Conservation (phyloP, 352 stramenopile genomes). For the Thraustochytrium striatum region DNA sequence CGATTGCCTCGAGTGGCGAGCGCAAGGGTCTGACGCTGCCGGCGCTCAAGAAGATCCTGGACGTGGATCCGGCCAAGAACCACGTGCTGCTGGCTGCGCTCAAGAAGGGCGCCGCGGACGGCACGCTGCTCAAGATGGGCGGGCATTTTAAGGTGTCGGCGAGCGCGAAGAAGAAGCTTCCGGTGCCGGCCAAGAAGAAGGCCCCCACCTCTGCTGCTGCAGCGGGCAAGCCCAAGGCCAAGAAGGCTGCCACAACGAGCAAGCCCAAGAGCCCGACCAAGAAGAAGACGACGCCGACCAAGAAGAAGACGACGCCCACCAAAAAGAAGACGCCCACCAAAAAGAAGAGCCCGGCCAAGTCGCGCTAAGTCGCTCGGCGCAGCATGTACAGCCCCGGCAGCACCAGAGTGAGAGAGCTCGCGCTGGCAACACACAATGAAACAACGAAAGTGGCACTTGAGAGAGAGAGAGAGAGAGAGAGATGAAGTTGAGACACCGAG, state of each 20-base stretch:
- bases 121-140: conserved; percentile 40
- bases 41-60: conserved; percentile 23
- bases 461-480: too few species aligned
- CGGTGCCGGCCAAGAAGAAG: conserved; percentile 36
- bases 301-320: not conserved
- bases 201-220: not conserved
- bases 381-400: too few species aligned
- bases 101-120: conserved; percentile 7
- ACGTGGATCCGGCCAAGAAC: conserved; percentile 32
- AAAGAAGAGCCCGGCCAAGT: not conserved
- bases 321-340: not conserved
- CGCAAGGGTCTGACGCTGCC: conserved; percentile 31
- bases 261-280: not conserved
- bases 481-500: too few species aligned
- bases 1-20: conserved; percentile 2
- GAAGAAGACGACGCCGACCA: conserved; percentile 12
- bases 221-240: not conserved
- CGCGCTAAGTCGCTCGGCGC: too few species aligned
- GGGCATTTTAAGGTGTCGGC: conserved; percentile 37
- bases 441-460: too few species aligned
- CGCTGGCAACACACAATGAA: too few species aligned
- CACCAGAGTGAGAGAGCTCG: too few species aligned
- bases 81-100: conserved; percentile 27
- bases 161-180: not conserved
- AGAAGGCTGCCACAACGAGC: not conserved